Conservation (phyloP, 805 yeast species). For the Pichia pseudocactophila region DNA sequence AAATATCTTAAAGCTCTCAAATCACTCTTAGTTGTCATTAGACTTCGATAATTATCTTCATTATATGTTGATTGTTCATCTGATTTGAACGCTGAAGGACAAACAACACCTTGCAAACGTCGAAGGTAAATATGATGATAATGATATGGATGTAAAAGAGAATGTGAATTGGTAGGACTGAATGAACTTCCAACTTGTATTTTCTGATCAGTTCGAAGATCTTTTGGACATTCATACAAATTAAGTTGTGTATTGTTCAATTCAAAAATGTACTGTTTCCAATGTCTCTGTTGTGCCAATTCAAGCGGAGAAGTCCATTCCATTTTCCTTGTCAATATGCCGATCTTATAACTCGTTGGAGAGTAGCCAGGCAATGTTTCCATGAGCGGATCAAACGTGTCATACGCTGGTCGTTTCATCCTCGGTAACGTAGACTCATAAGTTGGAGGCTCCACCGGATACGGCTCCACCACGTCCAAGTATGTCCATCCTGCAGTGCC, state of each 20-base stretch:
- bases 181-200: slow-evolving; percentile 11
- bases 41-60: slow-evolving; percentile 18
- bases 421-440: slow-evolving; percentile 30
- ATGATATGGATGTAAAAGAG: slow-evolving; percentile 13
- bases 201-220: slow-evolving; percentile 7
- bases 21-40: slow-evolving; percentile 23
- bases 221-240: slow-evolving; percentile 36
- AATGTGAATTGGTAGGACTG: slow-evolving; percentile 8
- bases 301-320: slow-evolving; percentile 80
- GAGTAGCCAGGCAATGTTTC: slow-evolving; percentile 54
- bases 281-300: slow-evolving; percentile 52
- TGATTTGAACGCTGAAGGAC: slow-evolving; percentile 4
- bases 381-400: slow-evolving; percentile 21
- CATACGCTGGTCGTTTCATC: slow-evolving; percentile 27
- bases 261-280: slow-evolving; percentile 65
- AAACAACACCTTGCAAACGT: not conserved
- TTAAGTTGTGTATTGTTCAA: slow-evolving; percentile 82
- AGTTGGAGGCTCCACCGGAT: slow-evolving; percentile 32
- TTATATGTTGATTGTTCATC: slow-evolving; percentile 5
- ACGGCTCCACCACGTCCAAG: slow-evolving; percentile 22
- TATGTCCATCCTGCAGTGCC: not conserved
- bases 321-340: slow-evolving; percentile 51
- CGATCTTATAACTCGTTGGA: slow-evolving; percentile 56
- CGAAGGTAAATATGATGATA: slow-evolving; percentile 9
- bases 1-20: slow-evolving; percentile 18